A percentile compares a stretch with the other conserved stretches of the same genome.
phyloP scores from a whole-genome alignment of 208 protist species.

The Leptomonas pyrrhocoris region DNA sequence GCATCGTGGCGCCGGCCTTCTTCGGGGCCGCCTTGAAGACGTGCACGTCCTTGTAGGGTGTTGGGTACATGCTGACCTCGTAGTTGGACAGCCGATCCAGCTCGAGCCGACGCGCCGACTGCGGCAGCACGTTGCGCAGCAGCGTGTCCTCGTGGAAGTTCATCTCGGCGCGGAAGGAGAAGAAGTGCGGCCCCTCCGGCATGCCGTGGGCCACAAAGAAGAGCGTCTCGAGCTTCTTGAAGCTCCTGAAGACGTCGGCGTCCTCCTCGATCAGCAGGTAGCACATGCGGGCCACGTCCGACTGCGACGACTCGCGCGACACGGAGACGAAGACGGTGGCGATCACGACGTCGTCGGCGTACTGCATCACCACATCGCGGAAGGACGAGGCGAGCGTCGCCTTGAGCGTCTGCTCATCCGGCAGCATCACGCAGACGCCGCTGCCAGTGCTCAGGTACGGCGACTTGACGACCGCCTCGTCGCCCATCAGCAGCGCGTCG shows the following conservation, averaged over 20 bases:
- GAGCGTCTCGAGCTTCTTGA: conserved; percentile 49
- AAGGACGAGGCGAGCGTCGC: conserved; percentile 41
- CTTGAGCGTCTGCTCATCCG: conserved; percentile 54
- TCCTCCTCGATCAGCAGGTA: conserved; percentile 57
- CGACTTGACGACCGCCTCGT: conserved; percentile 5
- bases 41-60: conserved; percentile 90
- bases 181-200: conserved; percentile 82
- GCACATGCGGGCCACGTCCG: conserved; percentile 49
- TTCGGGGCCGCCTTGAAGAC: conserved; percentile 87
- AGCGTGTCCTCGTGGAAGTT: conserved; percentile 91
- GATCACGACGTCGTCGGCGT: conserved; percentile 36
- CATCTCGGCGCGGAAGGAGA: conserved; percentile 87
- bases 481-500: conserved; percentile 29
- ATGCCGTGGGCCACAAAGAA: conserved; percentile 80
- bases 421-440: conserved; percentile 65
- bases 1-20: conserved; percentile 45
- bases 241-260: conserved; percentile 21
- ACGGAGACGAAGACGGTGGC: conserved; percentile 71
- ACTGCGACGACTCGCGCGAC: conserved; percentile 50
- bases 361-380: conserved; percentile 35
- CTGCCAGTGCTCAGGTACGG: conserved; percentile 20
- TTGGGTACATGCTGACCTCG: conserved; percentile 84
- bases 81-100: conserved; percentile 94
- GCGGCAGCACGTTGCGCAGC: conserved; percentile 94
- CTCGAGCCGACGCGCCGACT: conserved; percentile 95